Evolutionary conservation across 495 filamentous ascomycete genomes (phyloP).

Genomic region (Bryoglossum gracile): DNA sequence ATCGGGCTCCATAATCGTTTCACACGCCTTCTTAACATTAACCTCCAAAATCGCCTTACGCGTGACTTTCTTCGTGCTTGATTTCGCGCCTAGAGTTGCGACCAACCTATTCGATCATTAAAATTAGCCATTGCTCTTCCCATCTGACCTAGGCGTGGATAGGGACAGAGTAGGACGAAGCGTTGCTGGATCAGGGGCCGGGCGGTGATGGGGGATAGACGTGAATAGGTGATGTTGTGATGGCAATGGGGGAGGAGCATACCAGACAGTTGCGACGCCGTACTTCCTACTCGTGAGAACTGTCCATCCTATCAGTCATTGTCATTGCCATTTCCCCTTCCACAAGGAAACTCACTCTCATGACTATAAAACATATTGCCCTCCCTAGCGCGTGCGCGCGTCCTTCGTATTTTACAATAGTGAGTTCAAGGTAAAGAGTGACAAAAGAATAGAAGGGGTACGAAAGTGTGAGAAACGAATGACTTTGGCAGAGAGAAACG

Average conservation of each 20-base stretch:
- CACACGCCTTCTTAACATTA: constrained; percentile 77
- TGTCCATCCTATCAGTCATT: constrained; percentile 30
- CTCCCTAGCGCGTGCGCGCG: too few species aligned
- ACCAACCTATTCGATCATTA: constrained; percentile 63
- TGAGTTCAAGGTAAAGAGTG: too few species aligned
- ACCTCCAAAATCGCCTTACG: constrained; percentile 87
- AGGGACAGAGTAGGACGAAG: too few species aligned
- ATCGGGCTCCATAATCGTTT: constrained; percentile 73
- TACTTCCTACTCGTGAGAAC: constrained; percentile 83
- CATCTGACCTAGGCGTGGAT: too few species aligned
- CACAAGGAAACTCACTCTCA: constrained; percentile 54
- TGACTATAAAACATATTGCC: constrained; percentile 81
- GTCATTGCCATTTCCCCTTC: neutral
- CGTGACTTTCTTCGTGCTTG: constrained; percentile 63
- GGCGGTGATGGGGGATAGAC: too few species aligned
- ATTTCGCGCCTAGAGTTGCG: constrained; percentile 77
- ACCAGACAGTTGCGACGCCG: constrained; percentile 95
- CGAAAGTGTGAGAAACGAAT: too few species aligned
- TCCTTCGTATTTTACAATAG: too few species aligned
- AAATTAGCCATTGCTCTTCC: neutral
- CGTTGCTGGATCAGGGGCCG: too few species aligned
- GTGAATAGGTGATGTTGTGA: too few species aligned
- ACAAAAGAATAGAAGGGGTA: too few species aligned
- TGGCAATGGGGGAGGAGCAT: neutral
- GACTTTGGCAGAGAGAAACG: too few species aligned